Evolutionary conservation across 257 asterid genomes (phyloP).

Genomic region (Schizonepeta tenuifolia): DNA sequence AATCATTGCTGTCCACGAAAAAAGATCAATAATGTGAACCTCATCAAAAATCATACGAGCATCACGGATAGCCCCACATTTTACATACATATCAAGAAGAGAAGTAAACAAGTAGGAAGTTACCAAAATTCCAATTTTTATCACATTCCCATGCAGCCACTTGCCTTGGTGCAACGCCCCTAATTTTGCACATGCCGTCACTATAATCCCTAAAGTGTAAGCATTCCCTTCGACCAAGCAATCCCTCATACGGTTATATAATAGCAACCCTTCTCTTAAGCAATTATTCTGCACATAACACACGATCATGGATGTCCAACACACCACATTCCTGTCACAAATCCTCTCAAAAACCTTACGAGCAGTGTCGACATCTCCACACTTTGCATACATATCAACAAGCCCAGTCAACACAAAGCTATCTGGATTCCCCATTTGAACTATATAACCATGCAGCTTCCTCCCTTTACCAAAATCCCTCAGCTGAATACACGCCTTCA

Average conservation of each 20-base stretch:
- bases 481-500: constrained; percentile 65
- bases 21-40: constrained; percentile 43
- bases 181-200: constrained; percentile 58
- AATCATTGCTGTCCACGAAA: constrained; percentile 68
- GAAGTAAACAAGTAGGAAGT: constrained; percentile 50
- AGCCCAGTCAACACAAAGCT: constrained; percentile 69
- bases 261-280: constrained; percentile 50
- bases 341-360: constrained; percentile 53
- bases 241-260: constrained; percentile 66
- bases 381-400: constrained; percentile 72
- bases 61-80: constrained; percentile 53
- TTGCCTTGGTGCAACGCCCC: constrained; percentile 64
- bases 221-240: constrained; percentile 54
- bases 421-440: constrained; percentile 56
- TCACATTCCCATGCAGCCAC: constrained; percentile 67
- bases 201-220: constrained; percentile 55
- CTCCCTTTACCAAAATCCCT: constrained; percentile 56
- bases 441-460: constrained; percentile 53
- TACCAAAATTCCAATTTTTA: constrained; percentile 48
- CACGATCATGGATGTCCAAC: constrained; percentile 81
- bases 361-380: constrained; percentile 54
- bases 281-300: constrained; percentile 63
- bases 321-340: constrained; percentile 55
- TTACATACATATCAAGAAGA: constrained; percentile 61
- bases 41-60: constrained; percentile 57